Conservation (phyloP, 768 basidiomycete genomes). For the Rhizopogon vesiculosus region DNA sequence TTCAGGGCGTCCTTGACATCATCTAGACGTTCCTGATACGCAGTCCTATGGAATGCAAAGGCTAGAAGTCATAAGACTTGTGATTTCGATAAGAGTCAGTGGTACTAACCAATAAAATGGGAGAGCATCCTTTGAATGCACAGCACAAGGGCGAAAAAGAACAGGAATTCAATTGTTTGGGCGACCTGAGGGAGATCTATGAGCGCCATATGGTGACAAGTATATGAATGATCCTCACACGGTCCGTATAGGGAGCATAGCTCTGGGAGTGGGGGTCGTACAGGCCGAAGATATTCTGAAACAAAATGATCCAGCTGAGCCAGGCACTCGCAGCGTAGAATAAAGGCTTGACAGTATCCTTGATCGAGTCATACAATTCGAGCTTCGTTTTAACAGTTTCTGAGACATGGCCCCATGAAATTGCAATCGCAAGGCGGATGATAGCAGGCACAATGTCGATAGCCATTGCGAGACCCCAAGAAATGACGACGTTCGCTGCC, state of each 20-base stretch:
- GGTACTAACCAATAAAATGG: constrained; percentile 48
- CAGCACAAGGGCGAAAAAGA: constrained; percentile 66
- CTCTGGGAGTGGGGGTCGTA: constrained; percentile 42
- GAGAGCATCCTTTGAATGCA: constrained; percentile 65
- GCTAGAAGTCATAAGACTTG: constrained; percentile 30
- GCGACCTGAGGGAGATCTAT: constrained; percentile 36
- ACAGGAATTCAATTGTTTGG: constrained; percentile 66
- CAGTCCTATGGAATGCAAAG: constrained; percentile 72
- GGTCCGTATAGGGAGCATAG: constrained; percentile 54
- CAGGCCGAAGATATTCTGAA: constrained; percentile 58
- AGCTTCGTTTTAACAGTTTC: constrained; percentile 61
- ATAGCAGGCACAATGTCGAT: constrained; percentile 64
- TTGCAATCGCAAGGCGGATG: constrained; percentile 45
- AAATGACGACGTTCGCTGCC: constrained; percentile 70
- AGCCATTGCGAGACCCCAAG: constrained; percentile 74
- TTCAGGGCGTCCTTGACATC: constrained; percentile 47
- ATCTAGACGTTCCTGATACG: constrained; percentile 67
- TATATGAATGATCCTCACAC: constrained; percentile 32
- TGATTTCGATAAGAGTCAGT: background rate
- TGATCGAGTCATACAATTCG: constrained; percentile 67
- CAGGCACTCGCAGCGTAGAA: constrained; percentile 69
- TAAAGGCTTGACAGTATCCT: constrained; percentile 64
- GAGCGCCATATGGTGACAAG: background rate
- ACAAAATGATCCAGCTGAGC: constrained; percentile 75
- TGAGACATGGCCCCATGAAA: constrained; percentile 72